A percentile compares a stretch with the other conserved stretches of the same genome.
Conservation (phyloP, 2,329 filamentous ascomycete genomes). For the Xylariaceae sp. region DNA sequence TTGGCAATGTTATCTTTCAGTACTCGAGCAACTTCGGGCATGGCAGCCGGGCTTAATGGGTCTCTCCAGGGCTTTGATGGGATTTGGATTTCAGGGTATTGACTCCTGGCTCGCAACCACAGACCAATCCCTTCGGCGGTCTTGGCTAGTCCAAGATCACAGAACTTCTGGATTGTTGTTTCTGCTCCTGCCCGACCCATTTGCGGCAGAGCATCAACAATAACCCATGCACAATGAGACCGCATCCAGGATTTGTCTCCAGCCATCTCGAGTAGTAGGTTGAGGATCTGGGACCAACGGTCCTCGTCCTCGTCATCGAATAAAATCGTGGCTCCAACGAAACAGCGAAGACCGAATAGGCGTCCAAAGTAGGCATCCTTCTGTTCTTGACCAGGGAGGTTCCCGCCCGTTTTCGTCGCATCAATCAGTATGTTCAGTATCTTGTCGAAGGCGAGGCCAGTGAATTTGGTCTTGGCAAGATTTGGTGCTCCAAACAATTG, state of each 20-base stretch:
- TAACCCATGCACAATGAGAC: slow-evolving; percentile 80
- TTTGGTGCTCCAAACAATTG: slow-evolving; percentile 61
- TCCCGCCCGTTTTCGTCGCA: slow-evolving; percentile 54
- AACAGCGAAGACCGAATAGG: slow-evolving; percentile 81
- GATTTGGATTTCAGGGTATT: slow-evolving; percentile 62
- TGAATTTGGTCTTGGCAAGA: slow-evolving; percentile 46
- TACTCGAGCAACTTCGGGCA: slow-evolving; percentile 68
- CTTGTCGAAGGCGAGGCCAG: slow-evolving; percentile 54
- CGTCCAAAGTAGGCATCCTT: slow-evolving; percentile 82
- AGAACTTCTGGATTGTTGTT: slow-evolving; percentile 60
- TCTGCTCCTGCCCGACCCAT: slow-evolving; percentile 58
- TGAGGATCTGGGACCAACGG: slow-evolving; percentile 66
- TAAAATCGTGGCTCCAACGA: slow-evolving; percentile 75
- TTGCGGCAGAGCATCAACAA: slow-evolving; percentile 69
- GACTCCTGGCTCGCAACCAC: slow-evolving; percentile 70
- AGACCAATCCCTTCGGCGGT: slow-evolving; percentile 87
- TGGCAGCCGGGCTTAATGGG: slow-evolving; percentile 68
- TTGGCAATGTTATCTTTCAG: slow-evolving; percentile 71
- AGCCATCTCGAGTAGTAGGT: slow-evolving; percentile 69
- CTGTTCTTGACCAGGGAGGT: slow-evolving; percentile 68
- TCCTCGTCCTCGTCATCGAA: slow-evolving; percentile 54
- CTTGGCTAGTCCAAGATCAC: slow-evolving; percentile 65
- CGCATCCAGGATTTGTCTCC: slow-evolving; percentile 85
- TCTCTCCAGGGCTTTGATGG: slow-evolving; percentile 75
- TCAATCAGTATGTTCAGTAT: slow-evolving; percentile 52